Evolutionary conservation across 441 rosid species (phyloP).

Genomic region (Populus hybrid): DNA sequence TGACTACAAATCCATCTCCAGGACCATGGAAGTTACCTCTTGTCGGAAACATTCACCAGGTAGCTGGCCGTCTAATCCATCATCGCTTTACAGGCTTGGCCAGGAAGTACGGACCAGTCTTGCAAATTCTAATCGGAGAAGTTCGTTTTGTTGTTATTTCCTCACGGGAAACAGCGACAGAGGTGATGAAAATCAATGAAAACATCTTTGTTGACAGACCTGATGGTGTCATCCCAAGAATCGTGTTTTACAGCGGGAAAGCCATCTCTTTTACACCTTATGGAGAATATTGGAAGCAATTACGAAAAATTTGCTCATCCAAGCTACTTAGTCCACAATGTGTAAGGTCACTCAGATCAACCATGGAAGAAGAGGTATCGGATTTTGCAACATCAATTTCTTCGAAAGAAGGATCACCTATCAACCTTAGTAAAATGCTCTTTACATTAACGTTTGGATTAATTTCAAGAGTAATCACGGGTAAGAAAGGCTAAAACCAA

Average conservation of each 20-base stretch:
- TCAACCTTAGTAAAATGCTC: neutral
- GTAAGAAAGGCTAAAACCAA: neutral
- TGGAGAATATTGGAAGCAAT: constrained; percentile 2
- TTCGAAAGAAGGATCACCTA: neutral
- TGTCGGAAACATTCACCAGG: constrained; percentile 2
- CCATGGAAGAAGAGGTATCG: neutral
- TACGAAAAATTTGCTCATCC: neutral
- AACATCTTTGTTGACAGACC: neutral
- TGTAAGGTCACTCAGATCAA: neutral
- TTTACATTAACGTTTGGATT: neutral
- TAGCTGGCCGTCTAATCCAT: neutral
- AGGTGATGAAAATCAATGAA: constrained; percentile 4
- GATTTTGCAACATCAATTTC: neutral
- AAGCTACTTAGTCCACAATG: neutral
- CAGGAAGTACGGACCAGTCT: neutral
- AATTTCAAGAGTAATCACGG: neutral
- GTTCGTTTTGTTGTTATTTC: neutral
- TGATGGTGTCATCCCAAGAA: neutral
- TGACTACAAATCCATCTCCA: too few species aligned
- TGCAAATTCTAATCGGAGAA: neutral
- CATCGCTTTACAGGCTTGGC: constrained; percentile 1
- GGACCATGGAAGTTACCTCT: too few species aligned
- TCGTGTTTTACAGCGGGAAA: neutral
- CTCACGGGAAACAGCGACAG: neutral
- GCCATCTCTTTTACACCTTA: neutral